A percentile compares a stretch with the other conserved stretches of the same genome.
phyloP scores from a whole-genome alignment of 345 rosid species.

The Physaria fendleri region DNA sequence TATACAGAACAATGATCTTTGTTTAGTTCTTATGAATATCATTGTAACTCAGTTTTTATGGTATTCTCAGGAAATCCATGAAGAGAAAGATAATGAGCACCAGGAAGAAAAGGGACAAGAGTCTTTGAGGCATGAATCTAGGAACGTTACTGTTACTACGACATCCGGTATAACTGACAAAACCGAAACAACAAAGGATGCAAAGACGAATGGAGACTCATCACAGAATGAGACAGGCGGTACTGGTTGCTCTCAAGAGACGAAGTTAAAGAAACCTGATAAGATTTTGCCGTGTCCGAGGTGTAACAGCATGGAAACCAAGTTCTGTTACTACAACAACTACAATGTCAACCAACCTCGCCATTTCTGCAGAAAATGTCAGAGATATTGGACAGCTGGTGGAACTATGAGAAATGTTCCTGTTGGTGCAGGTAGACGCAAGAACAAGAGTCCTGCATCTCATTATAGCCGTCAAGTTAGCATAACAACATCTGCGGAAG shows the following conservation, averaged over 20 bases:
- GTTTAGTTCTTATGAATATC: background rate
- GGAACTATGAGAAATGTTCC: no score
- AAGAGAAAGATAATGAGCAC: slow-evolving; percentile 30
- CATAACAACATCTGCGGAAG: slow-evolving; percentile 45
- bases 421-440: no score
- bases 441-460: slow-evolving; percentile 74
- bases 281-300: slow-evolving; percentile 89
- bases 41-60: background rate
- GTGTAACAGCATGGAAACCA: slow-evolving; percentile 90
- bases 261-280: slow-evolving; percentile 68
- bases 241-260: slow-evolving; percentile 39
- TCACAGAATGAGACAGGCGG: slow-evolving; percentile 42
- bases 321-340: slow-evolving; percentile 93
- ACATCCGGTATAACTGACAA: slow-evolving; percentile 28
- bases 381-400: no score
- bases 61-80: slow-evolving; percentile 30
- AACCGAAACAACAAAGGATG: slow-evolving; percentile 12
- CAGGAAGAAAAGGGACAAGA: no score
- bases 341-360: slow-evolving; percentile 93
- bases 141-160: background rate
- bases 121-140: slow-evolving; percentile 19
- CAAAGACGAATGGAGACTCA: slow-evolving; percentile 37
- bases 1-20: no score
- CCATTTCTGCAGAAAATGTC: slow-evolving; percentile 89
- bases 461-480: slow-evolving; percentile 58